These are phyloP conservation scores for Mycena kentingensis DNA, from an alignment of 768 basidiomycete species.

Conservation along the genomic window DNA sequence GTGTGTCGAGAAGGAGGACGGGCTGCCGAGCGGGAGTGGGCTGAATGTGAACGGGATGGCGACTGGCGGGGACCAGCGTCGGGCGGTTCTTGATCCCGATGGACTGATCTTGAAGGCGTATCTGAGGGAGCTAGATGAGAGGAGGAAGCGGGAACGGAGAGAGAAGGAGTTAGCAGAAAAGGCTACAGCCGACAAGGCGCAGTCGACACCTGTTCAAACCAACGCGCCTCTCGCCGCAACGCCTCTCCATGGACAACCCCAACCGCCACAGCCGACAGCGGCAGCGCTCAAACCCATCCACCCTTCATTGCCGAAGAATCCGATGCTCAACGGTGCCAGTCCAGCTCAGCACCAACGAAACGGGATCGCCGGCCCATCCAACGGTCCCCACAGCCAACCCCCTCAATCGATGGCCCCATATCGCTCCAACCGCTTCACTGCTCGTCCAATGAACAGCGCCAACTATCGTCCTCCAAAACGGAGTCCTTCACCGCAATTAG, in stretches of 20 bases:
- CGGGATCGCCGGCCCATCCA: not conserved
- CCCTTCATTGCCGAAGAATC: slow-evolving; percentile 2
- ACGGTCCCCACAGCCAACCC: not conserved
- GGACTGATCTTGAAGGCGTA: slow-evolving; percentile 64
- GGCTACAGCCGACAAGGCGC: slow-evolving; percentile 20
- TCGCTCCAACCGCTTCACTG: too few species aligned
- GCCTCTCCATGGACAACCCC: not conserved
- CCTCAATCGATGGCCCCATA: too few species aligned
- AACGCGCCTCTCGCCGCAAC: too few species aligned
- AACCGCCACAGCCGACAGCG: not conserved
- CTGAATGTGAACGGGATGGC: slow-evolving; percentile 35
- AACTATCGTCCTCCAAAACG: not conserved
- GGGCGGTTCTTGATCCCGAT: slow-evolving; percentile 80
- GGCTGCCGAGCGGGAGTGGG: slow-evolving; percentile 54
- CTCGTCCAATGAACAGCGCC: not conserved
- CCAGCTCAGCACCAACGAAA: not conserved
- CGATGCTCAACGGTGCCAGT: not conserved
- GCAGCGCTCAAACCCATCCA: not conserved
- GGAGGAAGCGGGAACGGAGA: slow-evolving; percentile 46
- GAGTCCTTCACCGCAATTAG: not conserved
- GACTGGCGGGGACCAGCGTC: slow-evolving; percentile 60
- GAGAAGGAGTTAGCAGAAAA: slow-evolving; percentile 45
- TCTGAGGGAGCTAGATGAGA: slow-evolving; percentile 57
- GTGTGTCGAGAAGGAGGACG: slow-evolving; percentile 69
- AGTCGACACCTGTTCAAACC: not conserved